phyloP scores from a whole-genome alignment of 2,329 filamentous ascomycete genomes.

The Beauveria pseudobassiana region DNA sequence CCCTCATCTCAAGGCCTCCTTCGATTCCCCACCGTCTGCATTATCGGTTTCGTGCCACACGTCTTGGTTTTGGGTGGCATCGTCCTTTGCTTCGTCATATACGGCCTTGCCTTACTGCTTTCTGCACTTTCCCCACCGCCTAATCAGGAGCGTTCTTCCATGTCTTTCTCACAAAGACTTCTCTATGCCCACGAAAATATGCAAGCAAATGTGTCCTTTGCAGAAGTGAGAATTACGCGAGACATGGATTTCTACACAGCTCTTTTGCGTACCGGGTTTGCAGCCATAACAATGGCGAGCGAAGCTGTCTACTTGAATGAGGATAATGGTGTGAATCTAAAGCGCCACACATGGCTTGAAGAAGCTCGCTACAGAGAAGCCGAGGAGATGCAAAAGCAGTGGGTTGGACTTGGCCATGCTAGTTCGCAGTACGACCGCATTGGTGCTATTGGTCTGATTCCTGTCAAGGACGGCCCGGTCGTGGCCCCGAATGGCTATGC shows the following conservation, averaged over 20 bases:
- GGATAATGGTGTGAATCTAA: slow-evolving; percentile 66
- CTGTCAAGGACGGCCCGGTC: slow-evolving; percentile 39
- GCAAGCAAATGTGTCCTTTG: slow-evolving; percentile 83
- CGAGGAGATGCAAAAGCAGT: slow-evolving; percentile 49
- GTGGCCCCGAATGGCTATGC: slow-evolving; percentile 53
- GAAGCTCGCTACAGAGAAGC: slow-evolving; percentile 76
- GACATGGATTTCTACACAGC: slow-evolving; percentile 96
- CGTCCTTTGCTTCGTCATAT: slow-evolving; percentile 66
- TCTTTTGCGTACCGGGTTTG: slow-evolving; percentile 78
- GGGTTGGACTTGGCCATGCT: slow-evolving; percentile 38
- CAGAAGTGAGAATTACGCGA: slow-evolving; percentile 70
- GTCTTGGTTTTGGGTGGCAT: slow-evolving; percentile 81
- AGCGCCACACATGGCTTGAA: slow-evolving; percentile 82
- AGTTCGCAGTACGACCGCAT: slow-evolving; percentile 44
- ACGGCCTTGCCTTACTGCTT: slow-evolving; percentile 65
- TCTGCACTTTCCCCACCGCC: slow-evolving; percentile 46
- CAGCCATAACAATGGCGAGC: slow-evolving; percentile 83
- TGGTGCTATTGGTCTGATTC: slow-evolving; percentile 48
- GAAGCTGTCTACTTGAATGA: slow-evolving; percentile 96
- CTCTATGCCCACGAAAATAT: slow-evolving; percentile 74
- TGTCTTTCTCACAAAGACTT: slow-evolving; percentile 53
- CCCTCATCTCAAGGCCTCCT: slow-evolving; percentile 59
- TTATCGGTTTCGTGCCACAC: slow-evolving; percentile 91
- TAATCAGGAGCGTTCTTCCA: slow-evolving; percentile 19
- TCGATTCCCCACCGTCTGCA: slow-evolving; percentile 87